phyloP scores from a whole-genome alignment of 2,329 filamentous ascomycete genomes.

The Cytospora mali region DNA sequence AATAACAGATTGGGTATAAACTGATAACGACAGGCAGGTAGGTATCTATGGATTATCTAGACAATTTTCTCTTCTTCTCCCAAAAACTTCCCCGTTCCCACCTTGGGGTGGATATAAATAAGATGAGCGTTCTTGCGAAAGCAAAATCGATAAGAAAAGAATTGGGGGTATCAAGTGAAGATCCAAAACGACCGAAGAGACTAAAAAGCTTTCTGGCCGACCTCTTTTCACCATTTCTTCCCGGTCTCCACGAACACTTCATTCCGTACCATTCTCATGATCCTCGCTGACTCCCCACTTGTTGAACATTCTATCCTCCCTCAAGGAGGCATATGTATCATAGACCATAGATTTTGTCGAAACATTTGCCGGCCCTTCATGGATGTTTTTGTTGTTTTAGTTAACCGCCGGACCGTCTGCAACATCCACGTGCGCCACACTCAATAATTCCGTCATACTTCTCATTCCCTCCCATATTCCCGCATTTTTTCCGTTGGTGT shows the following conservation, averaged over 20 bases:
- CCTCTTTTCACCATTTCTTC: neutral
- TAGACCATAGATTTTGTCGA: neutral
- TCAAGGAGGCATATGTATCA: neutral
- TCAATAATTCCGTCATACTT: neutral
- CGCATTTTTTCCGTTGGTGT: neutral
- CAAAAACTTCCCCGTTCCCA: neutral
- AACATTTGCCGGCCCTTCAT: neutral
- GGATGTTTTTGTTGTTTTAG: neutral
- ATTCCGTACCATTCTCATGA: neutral
- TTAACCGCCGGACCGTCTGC: neutral
- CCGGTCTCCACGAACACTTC: neutral
- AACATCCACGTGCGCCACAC: no score
- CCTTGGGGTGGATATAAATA: slow-evolving; percentile 18
- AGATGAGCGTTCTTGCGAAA: slow-evolving; percentile 1
- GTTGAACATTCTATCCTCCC: neutral
- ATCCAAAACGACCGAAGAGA: slow-evolving; percentile 7
- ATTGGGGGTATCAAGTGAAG: slow-evolving; percentile 20
- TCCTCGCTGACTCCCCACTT: neutral
- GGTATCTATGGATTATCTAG: slow-evolving; percentile 4
- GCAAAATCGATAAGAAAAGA: slow-evolving; percentile 5
- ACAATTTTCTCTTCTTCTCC: neutral
- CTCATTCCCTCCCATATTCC: neutral
- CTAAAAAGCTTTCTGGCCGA: slow-evolving; percentile 2
- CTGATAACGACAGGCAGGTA: slow-evolving; percentile 20
- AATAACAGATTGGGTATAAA: slow-evolving; percentile 12